Conservation (phyloP, 345 rosid species). For the Arabidopsis arenosa region DNA sequence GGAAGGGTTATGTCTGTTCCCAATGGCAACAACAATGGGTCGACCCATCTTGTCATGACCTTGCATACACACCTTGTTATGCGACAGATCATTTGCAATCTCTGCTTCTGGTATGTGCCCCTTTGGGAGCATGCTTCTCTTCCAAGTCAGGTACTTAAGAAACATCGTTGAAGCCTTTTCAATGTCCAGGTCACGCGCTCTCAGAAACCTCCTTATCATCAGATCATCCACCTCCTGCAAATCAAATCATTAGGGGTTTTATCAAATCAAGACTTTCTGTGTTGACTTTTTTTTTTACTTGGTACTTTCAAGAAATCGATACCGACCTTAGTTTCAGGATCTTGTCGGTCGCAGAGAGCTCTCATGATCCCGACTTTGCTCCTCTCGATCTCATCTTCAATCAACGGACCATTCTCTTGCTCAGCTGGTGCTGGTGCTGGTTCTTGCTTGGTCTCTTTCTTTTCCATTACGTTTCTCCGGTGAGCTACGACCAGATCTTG, state of each 20-base stretch:
- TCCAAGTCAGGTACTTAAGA: conserved; percentile 80
- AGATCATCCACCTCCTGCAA: conserved; percentile 79
- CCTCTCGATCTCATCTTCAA: conserved; percentile 65
- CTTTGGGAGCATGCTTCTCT: conserved; percentile 56
- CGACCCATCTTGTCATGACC: conserved; percentile 77
- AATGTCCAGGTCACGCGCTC: conserved; percentile 86
- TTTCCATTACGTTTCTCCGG: conserved; percentile 20
- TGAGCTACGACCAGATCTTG: conserved; percentile 34
- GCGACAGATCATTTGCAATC: conserved; percentile 64
- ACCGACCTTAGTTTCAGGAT: conserved; percentile 72
- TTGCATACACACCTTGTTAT: conserved; percentile 73
- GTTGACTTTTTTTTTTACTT: not conserved
- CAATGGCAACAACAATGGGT: conserved; percentile 63
- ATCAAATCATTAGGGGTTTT: not conserved
- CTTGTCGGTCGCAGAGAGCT: conserved; percentile 73
- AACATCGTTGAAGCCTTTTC: conserved; percentile 81
- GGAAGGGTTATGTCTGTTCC: conserved; percentile 67
- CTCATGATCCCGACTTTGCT: conserved; percentile 83
- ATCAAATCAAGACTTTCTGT: not conserved
- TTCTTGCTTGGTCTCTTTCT: conserved; percentile 16
- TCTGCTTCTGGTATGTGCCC: conserved; percentile 62
- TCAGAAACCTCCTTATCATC: conserved; percentile 77
- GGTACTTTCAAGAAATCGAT: not conserved
- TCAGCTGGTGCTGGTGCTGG: conserved; percentile 25
- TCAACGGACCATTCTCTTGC: conserved; percentile 26